Evolutionary conservation across 192 early-diverging fungal genomes (phyloP).

Genomic region (Chytriomyces sp.): DNA sequence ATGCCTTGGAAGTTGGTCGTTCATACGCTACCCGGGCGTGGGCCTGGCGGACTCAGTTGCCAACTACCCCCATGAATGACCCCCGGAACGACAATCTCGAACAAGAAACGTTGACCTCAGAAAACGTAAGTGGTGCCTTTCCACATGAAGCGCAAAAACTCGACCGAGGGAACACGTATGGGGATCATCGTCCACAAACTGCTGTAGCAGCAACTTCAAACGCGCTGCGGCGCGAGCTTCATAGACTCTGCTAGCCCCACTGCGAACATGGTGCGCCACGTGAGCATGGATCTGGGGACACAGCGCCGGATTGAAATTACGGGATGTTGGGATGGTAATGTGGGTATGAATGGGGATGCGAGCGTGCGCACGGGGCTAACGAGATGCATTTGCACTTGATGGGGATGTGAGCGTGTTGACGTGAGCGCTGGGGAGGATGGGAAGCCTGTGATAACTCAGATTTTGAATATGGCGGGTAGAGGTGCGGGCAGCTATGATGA

Average conservation of each 20-base stretch:
- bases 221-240: not conserved
- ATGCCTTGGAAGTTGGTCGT: not conserved
- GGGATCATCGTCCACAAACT: too few species aligned
- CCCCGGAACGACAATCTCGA: too few species aligned
- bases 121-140: conserved; percentile 10
- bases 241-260: not conserved
- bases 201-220: not conserved
- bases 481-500: not conserved
- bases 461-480: not conserved
- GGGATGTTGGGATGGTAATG: not conserved
- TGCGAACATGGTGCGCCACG: not conserved
- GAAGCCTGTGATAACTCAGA: not conserved
- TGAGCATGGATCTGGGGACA: not conserved
- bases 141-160: conserved; percentile 30
- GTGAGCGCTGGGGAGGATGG: conserved; percentile 19
- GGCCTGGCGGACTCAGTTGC: not conserved
- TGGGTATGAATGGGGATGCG: not conserved
- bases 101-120: too few species aligned
- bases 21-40: not conserved
- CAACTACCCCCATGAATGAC: not conserved
- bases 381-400: conserved; percentile 13
- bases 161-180: too few species aligned
- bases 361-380: not conserved
- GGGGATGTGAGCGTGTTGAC: conserved; percentile 21
- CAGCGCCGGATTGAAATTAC: not conserved